Percentiles rank a stretch among this genome's conserved stretches.
phyloP scores from a whole-genome alignment of 768 basidiomycete genomes.

The Rhodotorula babjevae region DNA sequence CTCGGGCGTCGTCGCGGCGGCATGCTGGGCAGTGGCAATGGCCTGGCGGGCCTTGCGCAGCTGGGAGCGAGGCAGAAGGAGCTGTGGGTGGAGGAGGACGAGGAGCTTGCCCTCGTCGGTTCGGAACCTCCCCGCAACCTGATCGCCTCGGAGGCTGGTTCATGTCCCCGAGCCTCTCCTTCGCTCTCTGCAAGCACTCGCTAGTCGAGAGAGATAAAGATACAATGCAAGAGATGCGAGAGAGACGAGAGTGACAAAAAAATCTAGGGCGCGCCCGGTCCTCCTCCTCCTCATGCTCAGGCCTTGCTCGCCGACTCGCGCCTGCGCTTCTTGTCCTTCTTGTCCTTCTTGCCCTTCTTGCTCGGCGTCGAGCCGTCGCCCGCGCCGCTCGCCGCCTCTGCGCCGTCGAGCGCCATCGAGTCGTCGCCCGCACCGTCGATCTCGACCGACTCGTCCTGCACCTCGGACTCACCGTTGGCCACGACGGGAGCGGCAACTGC shows the following conservation, averaged over 20 bases:
- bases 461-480: slow-evolving; percentile 12
- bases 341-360: slow-evolving; percentile 26
- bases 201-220: no score
- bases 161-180: no score
- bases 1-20: not conserved
- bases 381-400: not conserved
- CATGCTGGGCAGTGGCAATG: not conserved
- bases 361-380: slow-evolving; percentile 7
- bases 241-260: no score
- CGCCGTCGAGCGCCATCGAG: not conserved
- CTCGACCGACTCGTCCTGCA: slow-evolving; percentile 29
- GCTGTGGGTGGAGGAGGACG: no score
- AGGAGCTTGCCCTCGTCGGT: no score
- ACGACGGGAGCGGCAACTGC: not conserved
- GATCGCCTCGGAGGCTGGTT: no score
- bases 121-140: no score
- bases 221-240: no score
- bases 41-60: no score
- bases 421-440: slow-evolving; percentile 16
- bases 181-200: no score
- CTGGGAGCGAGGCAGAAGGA: no score
- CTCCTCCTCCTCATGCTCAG: not conserved
- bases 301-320: slow-evolving; percentile 18
- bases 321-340: slow-evolving; percentile 29
- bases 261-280: no score